Base-by-base conservation (phyloP, 2,329 filamentous ascomycete genomes). In the Fusarium illudens region DNA sequence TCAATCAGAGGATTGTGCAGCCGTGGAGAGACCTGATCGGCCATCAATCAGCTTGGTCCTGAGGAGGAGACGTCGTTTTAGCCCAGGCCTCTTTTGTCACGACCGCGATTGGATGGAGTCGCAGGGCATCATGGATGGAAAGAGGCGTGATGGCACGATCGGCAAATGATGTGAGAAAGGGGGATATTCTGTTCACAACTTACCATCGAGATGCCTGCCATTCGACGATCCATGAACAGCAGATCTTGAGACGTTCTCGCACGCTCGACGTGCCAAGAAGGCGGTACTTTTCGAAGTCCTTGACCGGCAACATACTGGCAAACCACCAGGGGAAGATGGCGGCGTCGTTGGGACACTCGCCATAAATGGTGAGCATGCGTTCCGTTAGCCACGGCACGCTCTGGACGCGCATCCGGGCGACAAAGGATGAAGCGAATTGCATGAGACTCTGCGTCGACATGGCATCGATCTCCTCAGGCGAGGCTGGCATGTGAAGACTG, bases 241-340 rank as follows among this genome's bases (percentile, higher is more conserved):
- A 93, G 51, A 97, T 90, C 81, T 97, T 96, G 58, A 97, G 79
- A 59, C 94, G 84, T 73, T 94, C 89, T 62, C 94, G 84, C 5
- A 97, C 93, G 69, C 92, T 95, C 4, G 84, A 89, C 6, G 90
- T 91, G 12, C 84, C 84, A 13, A 97, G 80, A 19, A 97, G 80
- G 12, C 86, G 84, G 70, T 97, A 96, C 76, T 95, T 96, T 72
- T 96, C 91, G 27, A 88, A 82, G 25, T 96, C 92, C 13, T 87
- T 85, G 34, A 96, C 89, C 0, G 93, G 93, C 12, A 97, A 79
- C 19, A 96, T 89, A 73, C 89, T 92, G 10, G 92, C 94, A 70
- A 97, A 91, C 94, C 94, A 97, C 85, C 94, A 97, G 0, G 94
- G 92, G 70, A 97, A 96, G 1, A 88, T 77, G 4, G 89, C 89